Conservation (phyloP, 1,284 basidiomycete genomes). For the Inonotus obliquus region DNA sequence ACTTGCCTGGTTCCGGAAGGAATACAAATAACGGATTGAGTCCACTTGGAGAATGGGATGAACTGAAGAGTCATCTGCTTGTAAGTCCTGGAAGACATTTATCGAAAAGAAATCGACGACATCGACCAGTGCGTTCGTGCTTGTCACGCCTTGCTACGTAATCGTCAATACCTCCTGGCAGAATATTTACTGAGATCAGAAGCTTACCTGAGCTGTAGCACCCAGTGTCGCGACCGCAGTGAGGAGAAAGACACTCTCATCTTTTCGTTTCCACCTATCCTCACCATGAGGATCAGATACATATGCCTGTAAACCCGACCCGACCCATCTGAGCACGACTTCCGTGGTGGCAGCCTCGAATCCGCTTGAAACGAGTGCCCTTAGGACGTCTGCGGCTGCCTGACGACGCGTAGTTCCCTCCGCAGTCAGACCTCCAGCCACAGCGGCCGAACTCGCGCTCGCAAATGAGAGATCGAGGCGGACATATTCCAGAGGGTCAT, state of each 20-base stretch:
- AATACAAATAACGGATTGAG: conserved; percentile 90
- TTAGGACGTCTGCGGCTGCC: conserved; percentile 89
- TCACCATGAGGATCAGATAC: conserved; percentile 41
- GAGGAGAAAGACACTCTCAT: conserved; percentile 92
- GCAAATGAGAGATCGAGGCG: conserved; percentile 73
- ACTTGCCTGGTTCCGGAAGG: conserved; percentile 89
- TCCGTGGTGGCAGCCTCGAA: conserved; percentile 82
- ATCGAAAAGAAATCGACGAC: conserved; percentile 95
- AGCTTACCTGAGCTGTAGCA: conserved; percentile 70
- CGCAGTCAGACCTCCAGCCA: conserved; percentile 34
- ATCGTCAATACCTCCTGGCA: background rate
- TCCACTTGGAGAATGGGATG: conserved; percentile 94
- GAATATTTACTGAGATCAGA: background rate
- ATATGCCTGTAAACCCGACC: conserved; percentile 63
- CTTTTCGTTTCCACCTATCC: conserved; percentile 90
- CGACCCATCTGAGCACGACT: conserved; percentile 83
- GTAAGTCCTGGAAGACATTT: conserved; percentile 86
- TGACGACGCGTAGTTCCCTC: conserved; percentile 79
- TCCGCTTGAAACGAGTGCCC: conserved; percentile 76
- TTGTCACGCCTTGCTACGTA: conserved; percentile 82
- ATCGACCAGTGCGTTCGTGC: conserved; percentile 88
- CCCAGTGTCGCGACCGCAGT: conserved; percentile 88
- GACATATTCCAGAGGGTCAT: conserved; percentile 95
- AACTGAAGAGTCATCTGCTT: conserved; percentile 62
- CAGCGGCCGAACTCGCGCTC: conserved; percentile 50